These are phyloP conservation scores for Mycena sanguinolenta DNA, from an alignment of 768 basidiomycete genomes.

Conservation along the genomic window DNA sequence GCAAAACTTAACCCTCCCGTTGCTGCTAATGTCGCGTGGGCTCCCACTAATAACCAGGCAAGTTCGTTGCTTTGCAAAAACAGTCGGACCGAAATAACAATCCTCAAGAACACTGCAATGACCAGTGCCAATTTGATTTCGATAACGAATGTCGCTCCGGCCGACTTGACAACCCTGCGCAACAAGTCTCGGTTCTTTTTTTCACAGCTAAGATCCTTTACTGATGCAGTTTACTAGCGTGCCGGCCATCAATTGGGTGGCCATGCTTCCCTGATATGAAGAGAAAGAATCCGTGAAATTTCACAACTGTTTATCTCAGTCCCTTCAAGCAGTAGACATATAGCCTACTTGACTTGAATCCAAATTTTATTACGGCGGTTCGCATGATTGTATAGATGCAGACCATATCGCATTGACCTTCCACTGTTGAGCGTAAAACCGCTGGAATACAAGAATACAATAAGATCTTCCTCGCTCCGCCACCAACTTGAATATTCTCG, in stretches of 20 bases:
- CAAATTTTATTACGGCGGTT: too few species aligned
- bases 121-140: background rate
- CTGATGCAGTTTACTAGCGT: background rate
- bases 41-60: slow-evolving; percentile 8
- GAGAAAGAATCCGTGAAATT: background rate
- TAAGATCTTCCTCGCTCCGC: too few species aligned
- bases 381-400: too few species aligned
- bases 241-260: background rate
- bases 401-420: too few species aligned
- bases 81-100: background rate
- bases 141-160: background rate
- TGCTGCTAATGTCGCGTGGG: slow-evolving; percentile 1
- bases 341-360: too few species aligned
- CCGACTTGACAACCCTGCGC: background rate
- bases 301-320: too few species aligned
- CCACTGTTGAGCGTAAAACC: too few species aligned
- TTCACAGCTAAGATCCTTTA: background rate
- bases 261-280: background rate
- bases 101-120: background rate
- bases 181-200: background rate
- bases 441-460: too few species aligned
- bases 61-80: background rate
- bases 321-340: too few species aligned
- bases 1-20: slow-evolving; percentile 6
- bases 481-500: too few species aligned